Base-by-base conservation (phyloP, 2,329 filamentous ascomycete genomes). In the Colletotrichum theobromicola region DNA sequence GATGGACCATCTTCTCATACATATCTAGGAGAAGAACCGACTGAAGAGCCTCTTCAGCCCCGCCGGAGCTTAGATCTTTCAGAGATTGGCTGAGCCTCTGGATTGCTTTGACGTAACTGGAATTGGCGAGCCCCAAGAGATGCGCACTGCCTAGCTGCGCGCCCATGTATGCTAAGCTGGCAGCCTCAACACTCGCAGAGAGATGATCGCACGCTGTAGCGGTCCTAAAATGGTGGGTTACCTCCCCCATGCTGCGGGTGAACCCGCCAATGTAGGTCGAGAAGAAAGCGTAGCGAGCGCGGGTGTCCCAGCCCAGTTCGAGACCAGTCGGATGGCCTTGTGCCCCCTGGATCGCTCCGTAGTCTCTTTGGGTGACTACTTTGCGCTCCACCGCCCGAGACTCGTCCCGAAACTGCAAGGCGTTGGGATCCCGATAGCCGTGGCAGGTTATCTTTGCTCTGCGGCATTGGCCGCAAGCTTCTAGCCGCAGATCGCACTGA, bases 1-100 rank as follows among this genome's bases (percentile, higher is more conserved):
- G 76, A 7, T 73, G 70, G 30, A 76, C 75, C 55, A 81, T 78
- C 70, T 80, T 81, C 74, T 81, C 79, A 57, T 78, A 81, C 37
- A 79, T 75, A 46, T 81, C 79, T 8, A 81, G 78, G 12, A 81
- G 76, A 7, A 81, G 63, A 3, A 80, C 69, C 3, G 79, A 76
- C 55, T 80, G 79, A 1, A 81, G 65, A 5, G 74, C 76, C 18
- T 74, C 77, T 18, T 71, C 68, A 3, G 61, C 50, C 16, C n/a
- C 24, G 10, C 79, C 77, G 3, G 69, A 46, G n/a, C 26, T 16
- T 7, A 72, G n/a, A 2, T 18, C 15, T 4, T 24, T 7, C 30
- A 72, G 24, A 12, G 16, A 15, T 16, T n/a, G 55, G 15, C 34
- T 42, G 1, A 72, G 65, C n/a, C 70, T 30, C 7, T 50, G 64